Evolutionary conservation across 306 rosid species (phyloP).

Genomic region (Vigna trinervia): DNA sequence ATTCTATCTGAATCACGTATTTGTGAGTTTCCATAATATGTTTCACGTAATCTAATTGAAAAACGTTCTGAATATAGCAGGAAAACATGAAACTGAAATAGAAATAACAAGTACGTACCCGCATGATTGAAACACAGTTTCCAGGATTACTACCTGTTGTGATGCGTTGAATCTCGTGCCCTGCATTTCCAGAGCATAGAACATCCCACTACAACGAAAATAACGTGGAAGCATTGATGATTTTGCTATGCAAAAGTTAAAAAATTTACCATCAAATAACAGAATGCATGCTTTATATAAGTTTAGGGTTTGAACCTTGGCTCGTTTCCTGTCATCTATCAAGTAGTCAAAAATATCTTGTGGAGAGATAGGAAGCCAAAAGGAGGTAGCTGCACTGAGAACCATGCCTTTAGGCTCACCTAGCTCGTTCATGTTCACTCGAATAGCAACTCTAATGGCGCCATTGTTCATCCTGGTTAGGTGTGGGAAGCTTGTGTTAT

Average conservation of each 20-base stretch:
- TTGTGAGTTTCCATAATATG: too few species aligned
- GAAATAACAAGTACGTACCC: constrained; percentile 47
- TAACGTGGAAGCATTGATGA: neutral
- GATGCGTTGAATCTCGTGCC: constrained; percentile 53
- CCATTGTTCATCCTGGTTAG: constrained; percentile 48
- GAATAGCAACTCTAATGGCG: constrained; percentile 54
- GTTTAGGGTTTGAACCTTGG: constrained; percentile 51
- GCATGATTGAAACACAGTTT: constrained; percentile 57
- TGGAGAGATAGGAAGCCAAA: constrained; percentile 64
- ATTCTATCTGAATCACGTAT: too few species aligned
- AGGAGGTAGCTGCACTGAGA: constrained; percentile 57
- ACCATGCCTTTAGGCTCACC: constrained; percentile 61
- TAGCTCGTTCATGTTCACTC: constrained; percentile 34
- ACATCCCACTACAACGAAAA: constrained; percentile 64
- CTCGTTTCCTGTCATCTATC: constrained; percentile 49
- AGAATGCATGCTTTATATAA: neutral
- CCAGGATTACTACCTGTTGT: constrained; percentile 54
- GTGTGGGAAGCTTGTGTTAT: constrained; percentile 54
- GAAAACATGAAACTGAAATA: neutral
- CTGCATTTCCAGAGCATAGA: constrained; percentile 51
- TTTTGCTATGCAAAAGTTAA: neutral
- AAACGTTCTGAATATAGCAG: neutral
- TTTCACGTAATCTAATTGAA: neutral
- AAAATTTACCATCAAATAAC: neutral
- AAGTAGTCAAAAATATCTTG: constrained; percentile 53